phyloP scores from a whole-genome alignment of 2,329 filamentous ascomycete genomes.

The Cladosporium sp. region DNA sequence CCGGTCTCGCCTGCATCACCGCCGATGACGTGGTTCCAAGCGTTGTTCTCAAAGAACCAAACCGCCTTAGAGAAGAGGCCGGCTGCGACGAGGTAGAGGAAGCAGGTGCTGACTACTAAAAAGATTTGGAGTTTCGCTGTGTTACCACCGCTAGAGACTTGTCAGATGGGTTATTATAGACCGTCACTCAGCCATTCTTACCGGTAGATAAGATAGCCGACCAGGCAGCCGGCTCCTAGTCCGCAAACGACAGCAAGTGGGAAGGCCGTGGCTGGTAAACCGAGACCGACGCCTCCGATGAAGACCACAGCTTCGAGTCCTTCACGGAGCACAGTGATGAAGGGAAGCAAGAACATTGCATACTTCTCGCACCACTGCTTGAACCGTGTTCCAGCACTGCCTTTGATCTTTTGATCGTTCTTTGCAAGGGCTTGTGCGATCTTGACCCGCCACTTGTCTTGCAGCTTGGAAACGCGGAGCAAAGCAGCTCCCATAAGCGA shows the following conservation, averaged over 20 bases:
- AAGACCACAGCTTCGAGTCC: slow-evolving; percentile 85
- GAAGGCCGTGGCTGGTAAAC: slow-evolving; percentile 69
- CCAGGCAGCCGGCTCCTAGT: slow-evolving; percentile 59
- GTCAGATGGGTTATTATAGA: not conserved
- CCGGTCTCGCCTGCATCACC: slow-evolving; percentile 61
- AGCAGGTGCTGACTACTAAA: slow-evolving; percentile 75
- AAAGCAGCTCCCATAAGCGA: slow-evolving; percentile 75
- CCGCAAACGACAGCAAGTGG: slow-evolving; percentile 73
- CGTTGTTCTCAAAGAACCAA: slow-evolving; percentile 68
- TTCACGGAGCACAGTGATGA: slow-evolving; percentile 81
- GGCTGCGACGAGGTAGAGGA: slow-evolving; percentile 79
- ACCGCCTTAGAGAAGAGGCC: slow-evolving; percentile 69
- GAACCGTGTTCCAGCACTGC: slow-evolving; percentile 43
- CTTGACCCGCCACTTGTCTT: slow-evolving; percentile 84
- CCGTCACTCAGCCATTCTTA: slow-evolving; percentile 39
- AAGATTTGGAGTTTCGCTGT: slow-evolving; percentile 68
- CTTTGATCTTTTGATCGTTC: slow-evolving; percentile 38
- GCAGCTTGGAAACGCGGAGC: slow-evolving; percentile 75
- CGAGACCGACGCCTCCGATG: slow-evolving; percentile 76
- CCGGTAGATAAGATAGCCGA: slow-evolving; percentile 77
- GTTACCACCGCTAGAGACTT: slow-evolving; percentile 52
- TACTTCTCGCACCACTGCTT: slow-evolving; percentile 71
- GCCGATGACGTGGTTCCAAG: slow-evolving; percentile 63
- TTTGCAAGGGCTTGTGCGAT: slow-evolving; percentile 66
- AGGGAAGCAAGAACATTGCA: slow-evolving; percentile 79